Percentiles rank a stretch among this genome's conserved stretches.
phyloP scores from a whole-genome alignment of 176 grass and related monocot species.

The Ensete glaucum region DNA sequence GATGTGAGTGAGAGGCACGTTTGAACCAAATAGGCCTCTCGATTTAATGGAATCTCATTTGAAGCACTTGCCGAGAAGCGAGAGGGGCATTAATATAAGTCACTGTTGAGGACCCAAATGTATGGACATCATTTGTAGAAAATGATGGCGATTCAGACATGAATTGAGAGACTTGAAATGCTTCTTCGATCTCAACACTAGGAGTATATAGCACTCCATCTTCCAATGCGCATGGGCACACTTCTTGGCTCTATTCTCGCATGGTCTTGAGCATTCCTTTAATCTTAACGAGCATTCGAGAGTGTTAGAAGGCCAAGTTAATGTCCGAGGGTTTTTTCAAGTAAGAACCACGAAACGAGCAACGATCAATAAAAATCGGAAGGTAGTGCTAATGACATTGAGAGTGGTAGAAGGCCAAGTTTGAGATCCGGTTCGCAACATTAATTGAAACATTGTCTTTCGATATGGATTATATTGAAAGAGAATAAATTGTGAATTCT shows the following conservation, averaged over 20 bases:
- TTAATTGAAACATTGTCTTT: conserved; percentile 49
- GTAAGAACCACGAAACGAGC: conserved; percentile 28
- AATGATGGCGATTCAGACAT: conserved; percentile 33
- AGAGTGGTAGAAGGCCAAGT: conserved; percentile 38
- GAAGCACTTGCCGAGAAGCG: conserved; percentile 66
- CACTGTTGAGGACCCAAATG: conserved; percentile 52
- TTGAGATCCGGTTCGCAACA: conserved; percentile 44
- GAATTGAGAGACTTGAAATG: conserved; percentile 60
- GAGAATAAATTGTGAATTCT: conserved; percentile 41
- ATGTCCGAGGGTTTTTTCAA: conserved; percentile 43
- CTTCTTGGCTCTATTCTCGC: conserved; percentile 48
- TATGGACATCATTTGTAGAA: conserved; percentile 39
- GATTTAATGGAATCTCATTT: conserved; percentile 67
- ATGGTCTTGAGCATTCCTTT: conserved; percentile 38
- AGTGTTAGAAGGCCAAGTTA: no score
- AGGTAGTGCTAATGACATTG: no score
- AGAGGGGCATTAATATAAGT: conserved; percentile 54
- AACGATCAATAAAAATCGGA: no score
- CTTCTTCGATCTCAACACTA: conserved; percentile 33
- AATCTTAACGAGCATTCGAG: no score
- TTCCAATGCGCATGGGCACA: conserved; percentile 49
- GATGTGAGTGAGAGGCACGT: conserved; percentile 54
- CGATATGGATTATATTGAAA: conserved; percentile 44
- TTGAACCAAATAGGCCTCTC: conserved; percentile 55
- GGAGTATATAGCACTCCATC: conserved; percentile 41